phyloP scores from a whole-genome alignment of 345 rosid species.

The Psidium friedrichsthalianum region DNA sequence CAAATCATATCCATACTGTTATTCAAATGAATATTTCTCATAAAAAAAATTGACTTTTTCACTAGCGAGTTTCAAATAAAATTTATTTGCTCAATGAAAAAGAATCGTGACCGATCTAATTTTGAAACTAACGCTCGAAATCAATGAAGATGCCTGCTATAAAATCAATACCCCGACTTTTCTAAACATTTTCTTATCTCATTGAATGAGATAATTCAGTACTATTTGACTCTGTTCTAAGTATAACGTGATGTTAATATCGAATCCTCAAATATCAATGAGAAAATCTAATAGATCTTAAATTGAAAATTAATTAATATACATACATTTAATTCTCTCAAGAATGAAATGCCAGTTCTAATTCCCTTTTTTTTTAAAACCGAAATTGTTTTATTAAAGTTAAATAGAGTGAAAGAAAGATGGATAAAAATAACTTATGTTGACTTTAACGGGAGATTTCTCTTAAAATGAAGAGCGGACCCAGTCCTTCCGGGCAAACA shows the following conservation, averaged over 20 bases:
- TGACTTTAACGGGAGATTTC: background rate
- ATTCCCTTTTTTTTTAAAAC: background rate
- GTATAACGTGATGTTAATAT: background rate
- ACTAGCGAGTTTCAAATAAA: background rate
- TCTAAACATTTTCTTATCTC: background rate
- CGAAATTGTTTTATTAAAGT: background rate
- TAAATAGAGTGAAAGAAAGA: background rate
- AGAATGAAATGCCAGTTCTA: background rate
- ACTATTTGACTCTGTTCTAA: rapidly evolving
- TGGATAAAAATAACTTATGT: background rate
- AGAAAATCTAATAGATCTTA: background rate
- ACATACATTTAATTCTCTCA: background rate
- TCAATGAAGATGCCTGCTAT: background rate
- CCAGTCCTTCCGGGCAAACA: background rate
- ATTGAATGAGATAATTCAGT: background rate
- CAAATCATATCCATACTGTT: background rate
- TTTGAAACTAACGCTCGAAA: background rate
- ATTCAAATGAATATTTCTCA: background rate
- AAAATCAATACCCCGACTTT: background rate
- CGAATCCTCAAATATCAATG: rapidly evolving
- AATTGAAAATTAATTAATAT: background rate
- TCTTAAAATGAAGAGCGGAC: background rate
- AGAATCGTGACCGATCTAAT: too few relatives aligned
- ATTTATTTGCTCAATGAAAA: background rate
- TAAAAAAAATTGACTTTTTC: background rate